Percentiles rank a stretch among this genome's conserved stretches.
Evolutionary conservation across 257 asterid genomes (phyloP).

Genomic region (Ehretia macrophylla): DNA sequence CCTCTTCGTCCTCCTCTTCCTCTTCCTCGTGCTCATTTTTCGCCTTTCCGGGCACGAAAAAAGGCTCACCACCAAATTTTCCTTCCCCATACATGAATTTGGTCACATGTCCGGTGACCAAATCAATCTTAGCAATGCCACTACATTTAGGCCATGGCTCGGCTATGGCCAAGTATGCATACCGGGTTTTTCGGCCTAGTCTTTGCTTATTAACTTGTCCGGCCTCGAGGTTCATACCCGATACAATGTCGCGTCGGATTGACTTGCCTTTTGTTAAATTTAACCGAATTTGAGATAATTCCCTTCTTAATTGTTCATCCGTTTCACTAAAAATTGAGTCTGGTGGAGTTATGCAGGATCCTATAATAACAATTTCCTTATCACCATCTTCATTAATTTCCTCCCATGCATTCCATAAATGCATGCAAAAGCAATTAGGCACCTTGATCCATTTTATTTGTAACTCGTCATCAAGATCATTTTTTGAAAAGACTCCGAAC

Average conservation of each 20-base stretch:
- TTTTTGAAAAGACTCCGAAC: conserved; percentile 39
- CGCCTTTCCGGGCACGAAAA: conserved; percentile 21
- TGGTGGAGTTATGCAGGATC: conserved; percentile 47
- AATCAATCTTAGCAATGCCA: conserved; percentile 56
- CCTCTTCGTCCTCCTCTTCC: conserved; percentile 28
- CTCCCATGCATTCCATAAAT: conserved; percentile 69
- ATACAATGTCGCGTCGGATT: conserved; percentile 28
- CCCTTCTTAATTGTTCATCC: conserved; percentile 11
- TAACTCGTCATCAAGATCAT: conserved; percentile 26
- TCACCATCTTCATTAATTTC: conserved; percentile 30
- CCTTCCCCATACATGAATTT: conserved; percentile 31
- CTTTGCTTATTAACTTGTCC: conserved; percentile 41
- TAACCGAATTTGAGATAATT: conserved; percentile 36
- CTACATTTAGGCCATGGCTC: conserved; percentile 70
- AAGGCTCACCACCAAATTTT: conserved; percentile 52
- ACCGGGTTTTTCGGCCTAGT: conserved; percentile 35
- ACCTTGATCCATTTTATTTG: conserved; percentile 48
- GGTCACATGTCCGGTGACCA: conserved; percentile 35
- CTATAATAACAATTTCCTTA: conserved; percentile 26
- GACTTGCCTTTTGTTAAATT: conserved; percentile 33
- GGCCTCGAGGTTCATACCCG: conserved; percentile 45
- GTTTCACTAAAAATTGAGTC: conserved; percentile 29
- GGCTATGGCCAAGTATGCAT: conserved; percentile 49
- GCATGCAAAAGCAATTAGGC: conserved; percentile 50
- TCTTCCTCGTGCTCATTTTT: conserved; percentile 6